Evolutionary conservation across 345 rosid genomes (phyloP), one percentile per base, ranked within the genome.

Genomic region (Kernera saxatilis): DNA sequence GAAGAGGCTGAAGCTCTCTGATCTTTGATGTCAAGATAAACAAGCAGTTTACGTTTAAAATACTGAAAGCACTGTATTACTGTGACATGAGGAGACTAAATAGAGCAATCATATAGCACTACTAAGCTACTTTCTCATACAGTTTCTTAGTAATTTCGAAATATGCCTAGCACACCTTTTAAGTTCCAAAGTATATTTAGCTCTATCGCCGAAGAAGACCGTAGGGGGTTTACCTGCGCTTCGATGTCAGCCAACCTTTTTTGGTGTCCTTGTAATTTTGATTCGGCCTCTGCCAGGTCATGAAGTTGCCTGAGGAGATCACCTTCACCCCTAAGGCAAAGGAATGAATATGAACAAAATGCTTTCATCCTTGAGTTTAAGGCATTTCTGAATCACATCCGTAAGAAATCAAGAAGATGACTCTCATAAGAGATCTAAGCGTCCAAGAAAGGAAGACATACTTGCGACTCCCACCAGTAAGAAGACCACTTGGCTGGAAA

Each of bases 401-500:
- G 13, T 21, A 40, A 36, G 36, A 62, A 62, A 63, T 48, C 25
- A 56, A 76, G 64, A 53, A 66, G 10, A 58, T 56, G 19, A 21
- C 27, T 30, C 26, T 29, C 41, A 36, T 10, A 54, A 76, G 45
- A 54, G 8, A 75, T 61, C 15, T 69, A 44, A 27, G 63, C 22
- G 19, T 33, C 43, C 21, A 61, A 59, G 73, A 57, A 67, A 61
- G 58, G 63, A 73, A 55, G 49, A 70, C 63, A 18, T 79, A 91
- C 99, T 72, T 89, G 83, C 95, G 96, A 79, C 96, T 94, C 70
- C 99, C 98, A 74, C 99, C 99, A 36, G 97, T 91, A 64, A 94
- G 84, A 75, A 89, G 91, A 67, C 99, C 99, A 71, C 93, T 88
- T 66, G 99, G 98, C 80, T 91, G 95, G 77, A 89, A 94, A 66